Evolutionary conservation across 2,329 filamentous ascomycete genomes (phyloP), one percentile per base, ranked within the genome.

Genomic region (Diaporthe helianthi): DNA sequence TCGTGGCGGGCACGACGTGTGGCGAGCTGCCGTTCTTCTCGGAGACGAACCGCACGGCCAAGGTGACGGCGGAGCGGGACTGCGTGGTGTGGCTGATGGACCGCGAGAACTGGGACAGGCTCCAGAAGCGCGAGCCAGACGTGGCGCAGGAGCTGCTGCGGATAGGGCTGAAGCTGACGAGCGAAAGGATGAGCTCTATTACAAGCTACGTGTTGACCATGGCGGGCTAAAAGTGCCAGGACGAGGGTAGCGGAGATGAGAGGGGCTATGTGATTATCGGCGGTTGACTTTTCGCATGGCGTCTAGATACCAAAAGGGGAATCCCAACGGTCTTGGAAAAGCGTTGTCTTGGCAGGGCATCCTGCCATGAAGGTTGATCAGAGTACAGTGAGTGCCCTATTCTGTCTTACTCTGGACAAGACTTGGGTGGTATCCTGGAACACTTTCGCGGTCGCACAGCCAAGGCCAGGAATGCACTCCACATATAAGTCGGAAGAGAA

Each of bases 21-120:
- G 96, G 96, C 44, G 96, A 99, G 81, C 81, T 99, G 65, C 96
- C 96, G 0, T 99, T 99, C 82, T 99, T 99, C 81, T 93, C 91
- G 3, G 93, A 97, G 76, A 98, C 95, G 1, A 85, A 88, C 65
- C 87, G 96, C 22, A 98, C 94, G 4, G 94, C 94, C 1, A 97
- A 92, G 0, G 94, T 97, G 13, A 85, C 90, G 52, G 93, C 93
- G 1, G 94, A 98, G 78, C 87, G 90, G 66, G 90, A 95, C 74
- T 92, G 91, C 71, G 89, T 96, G 0, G 89, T 91, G 7, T 99
- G 96, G 96, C 80, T 91, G 71, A 86, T 99, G 82, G 90, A 91
- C 69, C 82, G 83, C 15, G 87, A 90, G 54, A 85, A 85, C 65
- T 99, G 94, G 93, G 83, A 84, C 65, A 86, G 83, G 75, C 78